These are phyloP conservation scores for Tricholoma furcatifolium DNA, from an alignment of 768 basidiomycete genomes.

Conservation along the genomic window DNA sequence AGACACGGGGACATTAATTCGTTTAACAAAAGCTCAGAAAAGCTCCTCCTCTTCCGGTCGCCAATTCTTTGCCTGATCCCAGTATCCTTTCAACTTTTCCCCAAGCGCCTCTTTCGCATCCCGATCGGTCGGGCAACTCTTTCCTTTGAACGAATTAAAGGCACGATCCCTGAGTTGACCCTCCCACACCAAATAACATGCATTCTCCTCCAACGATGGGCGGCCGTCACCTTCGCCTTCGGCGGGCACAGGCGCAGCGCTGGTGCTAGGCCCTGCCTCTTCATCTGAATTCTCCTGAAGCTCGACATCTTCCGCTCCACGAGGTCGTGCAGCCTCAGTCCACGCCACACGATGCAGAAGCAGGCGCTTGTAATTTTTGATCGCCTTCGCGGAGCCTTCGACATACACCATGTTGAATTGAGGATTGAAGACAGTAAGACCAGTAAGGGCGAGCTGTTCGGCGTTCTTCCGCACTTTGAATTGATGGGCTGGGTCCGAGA, in stretches of 20 bases:
- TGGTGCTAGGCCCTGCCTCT: conserved; percentile 33
- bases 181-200: conserved; percentile 92
- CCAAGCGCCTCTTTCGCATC: conserved; percentile 87
- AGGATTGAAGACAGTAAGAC: conserved; percentile 89
- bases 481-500: conserved; percentile 89
- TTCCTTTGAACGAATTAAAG: conserved; percentile 79
- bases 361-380: conserved; percentile 84
- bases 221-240: conserved; percentile 28
- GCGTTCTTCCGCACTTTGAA: conserved; percentile 98
- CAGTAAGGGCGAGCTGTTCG: conserved; percentile 84
- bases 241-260: conserved; percentile 5
- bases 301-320: conserved; percentile 72
- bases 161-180: conserved; percentile 81
- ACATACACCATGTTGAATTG: conserved; percentile 89
- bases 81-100: conserved; percentile 81
- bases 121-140: conserved; percentile 79
- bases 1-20: neutral
- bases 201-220: conserved; percentile 79
- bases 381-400: conserved; percentile 84
- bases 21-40: conserved; percentile 34
- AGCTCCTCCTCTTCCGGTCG: conserved; percentile 79
- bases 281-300: conserved; percentile 51
- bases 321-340: conserved; percentile 87
- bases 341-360: conserved; percentile 88
- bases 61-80: conserved; percentile 95